Evolutionary conservation across 2,329 filamentous ascomycete genomes (phyloP).

Genomic region (Trichophyton verrucosum): DNA sequence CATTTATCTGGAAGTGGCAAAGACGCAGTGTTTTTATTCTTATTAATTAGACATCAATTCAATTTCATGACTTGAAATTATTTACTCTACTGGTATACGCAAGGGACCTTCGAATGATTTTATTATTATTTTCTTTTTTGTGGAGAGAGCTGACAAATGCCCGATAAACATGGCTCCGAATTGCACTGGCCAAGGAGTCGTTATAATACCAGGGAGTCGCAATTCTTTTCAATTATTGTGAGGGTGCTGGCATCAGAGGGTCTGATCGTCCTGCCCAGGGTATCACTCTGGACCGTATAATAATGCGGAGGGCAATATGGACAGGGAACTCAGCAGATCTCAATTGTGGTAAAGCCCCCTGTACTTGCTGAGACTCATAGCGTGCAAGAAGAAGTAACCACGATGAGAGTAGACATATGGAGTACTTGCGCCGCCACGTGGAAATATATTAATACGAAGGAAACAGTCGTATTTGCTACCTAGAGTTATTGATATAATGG

Average conservation of each 20-base stretch:
- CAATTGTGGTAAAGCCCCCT: not conserved
- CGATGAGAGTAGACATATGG: not conserved
- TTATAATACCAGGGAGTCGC: not conserved
- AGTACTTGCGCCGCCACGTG: not conserved
- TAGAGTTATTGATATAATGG: not conserved
- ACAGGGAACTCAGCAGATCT: not conserved
- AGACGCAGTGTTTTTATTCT: not conserved
- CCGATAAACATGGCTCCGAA: not conserved
- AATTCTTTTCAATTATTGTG: not conserved
- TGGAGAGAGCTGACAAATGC: no score
- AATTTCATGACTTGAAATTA: not conserved
- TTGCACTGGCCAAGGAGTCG: not conserved
- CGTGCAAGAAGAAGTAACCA: not conserved
- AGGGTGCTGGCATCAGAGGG: not conserved
- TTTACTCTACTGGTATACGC: not conserved
- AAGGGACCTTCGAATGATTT: no score
- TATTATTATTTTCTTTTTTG: no score
- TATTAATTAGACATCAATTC: not conserved
- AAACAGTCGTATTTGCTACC: not conserved
- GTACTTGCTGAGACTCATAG: not conserved
- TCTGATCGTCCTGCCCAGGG: not conserved
- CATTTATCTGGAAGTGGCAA: not conserved
- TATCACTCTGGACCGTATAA: not conserved
- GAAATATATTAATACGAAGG: not conserved
- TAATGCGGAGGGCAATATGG: not conserved